Conservation (phyloP, 1,284 basidiomycete species). For the Ceratobasidium sp. region DNA sequence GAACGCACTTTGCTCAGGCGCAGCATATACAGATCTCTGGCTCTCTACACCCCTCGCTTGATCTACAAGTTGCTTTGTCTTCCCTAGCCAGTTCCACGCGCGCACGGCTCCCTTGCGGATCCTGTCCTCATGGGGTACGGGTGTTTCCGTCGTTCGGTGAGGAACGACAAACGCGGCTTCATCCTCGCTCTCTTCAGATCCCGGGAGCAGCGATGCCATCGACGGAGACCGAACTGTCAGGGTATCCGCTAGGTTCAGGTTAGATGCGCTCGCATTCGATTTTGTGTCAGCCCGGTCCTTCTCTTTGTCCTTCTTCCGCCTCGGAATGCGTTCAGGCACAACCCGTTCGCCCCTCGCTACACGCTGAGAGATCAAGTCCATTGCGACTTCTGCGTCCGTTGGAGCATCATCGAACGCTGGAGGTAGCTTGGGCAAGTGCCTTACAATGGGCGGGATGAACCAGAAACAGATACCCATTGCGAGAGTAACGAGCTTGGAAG, state of each 20-base stretch:
- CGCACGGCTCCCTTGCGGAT: constrained; percentile 31
- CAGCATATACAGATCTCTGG: neutral
- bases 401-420: constrained; percentile 67
- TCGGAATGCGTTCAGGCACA: constrained; percentile 52
- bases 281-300: neutral
- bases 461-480: constrained; percentile 49
- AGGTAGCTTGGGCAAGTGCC: constrained; percentile 59
- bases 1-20: constrained; percentile 25
- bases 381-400: constrained; percentile 76
- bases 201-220: constrained; percentile 13
- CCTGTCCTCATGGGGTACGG: constrained; percentile 6
- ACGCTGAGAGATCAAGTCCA: constrained; percentile 74
- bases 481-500: constrained; percentile 60
- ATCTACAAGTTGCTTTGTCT: constrained; percentile 19
- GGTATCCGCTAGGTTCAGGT: constrained; percentile 8
- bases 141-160: neutral
- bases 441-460: constrained; percentile 34
- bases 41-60: constrained; percentile 26
- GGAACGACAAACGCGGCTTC: constrained; percentile 24
- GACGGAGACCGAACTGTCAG: constrained; percentile 14
- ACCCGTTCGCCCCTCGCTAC: constrained; percentile 69
- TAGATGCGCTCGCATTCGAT: neutral
- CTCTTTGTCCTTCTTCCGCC: constrained; percentile 10
- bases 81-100: constrained; percentile 37
- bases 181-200: constrained; percentile 24